Conservation (phyloP, 352 stramenopile genomes). For the Elongisporangium anandrum region DNA sequence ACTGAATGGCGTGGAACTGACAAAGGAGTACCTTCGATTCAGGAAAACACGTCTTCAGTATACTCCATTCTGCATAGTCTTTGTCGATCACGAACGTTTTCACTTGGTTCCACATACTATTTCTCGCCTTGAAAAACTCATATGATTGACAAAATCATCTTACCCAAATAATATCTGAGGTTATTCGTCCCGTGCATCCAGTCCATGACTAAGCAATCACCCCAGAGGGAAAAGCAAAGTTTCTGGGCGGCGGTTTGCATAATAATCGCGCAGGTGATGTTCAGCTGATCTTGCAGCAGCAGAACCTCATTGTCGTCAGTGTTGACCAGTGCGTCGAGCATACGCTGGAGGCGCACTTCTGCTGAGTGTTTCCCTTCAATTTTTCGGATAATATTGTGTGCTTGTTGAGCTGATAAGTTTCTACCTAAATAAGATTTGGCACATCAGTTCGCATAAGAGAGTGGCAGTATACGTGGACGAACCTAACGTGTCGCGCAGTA, state of each 20-base stretch:
- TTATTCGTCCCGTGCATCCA: slow-evolving; percentile 19
- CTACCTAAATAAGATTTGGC: slow-evolving; percentile 1
- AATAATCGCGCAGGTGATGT: slow-evolving; percentile 7
- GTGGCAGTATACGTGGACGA: too few species aligned
- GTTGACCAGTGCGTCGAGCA: slow-evolving; percentile 11
- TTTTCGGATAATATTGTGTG: slow-evolving; percentile 7
- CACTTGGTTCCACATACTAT: slow-evolving; percentile 5
- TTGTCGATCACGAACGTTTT: slow-evolving; percentile 17
- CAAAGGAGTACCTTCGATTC: slow-evolving; percentile 7
- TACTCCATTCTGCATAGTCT: slow-evolving; percentile 16
- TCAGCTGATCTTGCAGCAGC: slow-evolving; percentile 15
- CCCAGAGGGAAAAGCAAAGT: slow-evolving; percentile 12
- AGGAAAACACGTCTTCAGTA: slow-evolving; percentile 10
- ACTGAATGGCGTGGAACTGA: slow-evolving; percentile 15
- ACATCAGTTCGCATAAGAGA: too few species aligned
- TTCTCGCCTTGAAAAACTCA: slow-evolving; percentile 14
- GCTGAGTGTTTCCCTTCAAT: slow-evolving; percentile 6
- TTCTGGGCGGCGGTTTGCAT: slow-evolving; percentile 13
- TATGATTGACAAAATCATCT: not conserved
- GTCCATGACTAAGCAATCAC: slow-evolving; percentile 16
- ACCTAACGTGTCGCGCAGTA: slow-evolving; percentile 5
- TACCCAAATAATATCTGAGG: slow-evolving; percentile 4
- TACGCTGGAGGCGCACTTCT: slow-evolving; percentile 8
- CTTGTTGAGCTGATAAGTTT: slow-evolving; percentile 9
- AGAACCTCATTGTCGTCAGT: slow-evolving; percentile 10